Evolutionary conservation across 1,284 basidiomycete genomes (phyloP).

Genomic region (Fistulina hepatica): DNA sequence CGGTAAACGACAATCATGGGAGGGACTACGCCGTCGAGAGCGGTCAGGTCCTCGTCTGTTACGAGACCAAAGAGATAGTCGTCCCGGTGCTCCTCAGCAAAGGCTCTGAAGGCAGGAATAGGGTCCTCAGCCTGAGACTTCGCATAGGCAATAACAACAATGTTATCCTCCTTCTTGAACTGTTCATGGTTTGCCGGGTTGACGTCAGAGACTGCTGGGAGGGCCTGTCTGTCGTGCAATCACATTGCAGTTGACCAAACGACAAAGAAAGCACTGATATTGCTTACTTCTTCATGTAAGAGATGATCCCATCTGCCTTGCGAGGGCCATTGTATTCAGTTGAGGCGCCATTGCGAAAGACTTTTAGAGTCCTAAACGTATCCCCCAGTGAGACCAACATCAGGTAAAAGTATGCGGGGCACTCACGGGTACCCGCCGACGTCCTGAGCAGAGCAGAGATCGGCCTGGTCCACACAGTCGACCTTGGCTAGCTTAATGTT

Average conservation of each 20-base stretch:
- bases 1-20: slow-evolving; percentile 92
- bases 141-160: slow-evolving; percentile 86
- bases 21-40: slow-evolving; percentile 61
- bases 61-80: slow-evolving; percentile 87
- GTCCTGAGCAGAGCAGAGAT: slow-evolving; percentile 77
- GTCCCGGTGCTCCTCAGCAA: slow-evolving; percentile 77
- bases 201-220: slow-evolving; percentile 87
- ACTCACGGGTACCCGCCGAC: slow-evolving; percentile 89
- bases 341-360: slow-evolving; percentile 81
- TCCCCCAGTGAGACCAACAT: slow-evolving; percentile 8
- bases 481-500: slow-evolving; percentile 92
- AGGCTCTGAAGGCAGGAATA: slow-evolving; percentile 40
- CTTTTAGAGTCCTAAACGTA: slow-evolving; percentile 61
- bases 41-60: slow-evolving; percentile 59
- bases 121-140: slow-evolving; percentile 56
- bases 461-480: slow-evolving; percentile 85
- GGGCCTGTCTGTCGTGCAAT: slow-evolving; percentile 59
- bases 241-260: slow-evolving; percentile 6
- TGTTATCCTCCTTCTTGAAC: slow-evolving; percentile 83
- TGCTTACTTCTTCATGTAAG: slow-evolving; percentile 93
- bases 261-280: not conserved
- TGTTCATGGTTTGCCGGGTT: slow-evolving; percentile 69
- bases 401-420: slow-evolving; percentile 1
- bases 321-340: slow-evolving; percentile 81
- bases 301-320: slow-evolving; percentile 93